Conservation (phyloP, 2,329 filamentous ascomycete genomes). For the Dothideomycetes sp. region DNA sequence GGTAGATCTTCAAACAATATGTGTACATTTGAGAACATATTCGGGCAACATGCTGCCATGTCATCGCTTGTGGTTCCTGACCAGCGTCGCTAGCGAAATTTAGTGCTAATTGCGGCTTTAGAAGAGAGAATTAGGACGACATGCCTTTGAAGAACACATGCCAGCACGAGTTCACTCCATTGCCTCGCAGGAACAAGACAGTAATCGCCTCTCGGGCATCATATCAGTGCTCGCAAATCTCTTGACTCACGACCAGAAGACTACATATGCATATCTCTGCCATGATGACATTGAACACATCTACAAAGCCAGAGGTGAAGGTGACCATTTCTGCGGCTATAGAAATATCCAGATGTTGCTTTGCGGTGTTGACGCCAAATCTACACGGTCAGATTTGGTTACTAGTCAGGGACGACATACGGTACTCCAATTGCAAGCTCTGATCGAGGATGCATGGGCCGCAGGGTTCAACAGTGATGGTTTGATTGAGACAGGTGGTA, state of each 20-base stretch:
- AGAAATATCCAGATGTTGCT: slow-evolving; percentile 91
- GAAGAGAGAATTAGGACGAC: slow-evolving; percentile 31
- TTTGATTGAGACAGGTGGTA: slow-evolving; percentile 70
- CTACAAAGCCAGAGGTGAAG: slow-evolving; percentile 67
- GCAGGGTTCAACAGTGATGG: slow-evolving; percentile 64
- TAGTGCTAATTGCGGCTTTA: slow-evolving; percentile 10
- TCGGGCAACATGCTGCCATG: too few species aligned
- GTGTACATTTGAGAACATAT: background rate
- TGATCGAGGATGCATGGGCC: slow-evolving; percentile 84
- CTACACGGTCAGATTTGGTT: slow-evolving; percentile 11
- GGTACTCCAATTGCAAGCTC: slow-evolving; percentile 70
- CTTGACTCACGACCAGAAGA: slow-evolving; percentile 46
- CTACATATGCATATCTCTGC: slow-evolving; percentile 67
- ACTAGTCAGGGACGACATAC: slow-evolving; percentile 44
- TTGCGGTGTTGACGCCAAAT: slow-evolving; percentile 38
- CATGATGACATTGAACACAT: slow-evolving; percentile 64
- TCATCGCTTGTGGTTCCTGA: too few species aligned
- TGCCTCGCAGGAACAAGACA: slow-evolving; percentile 22
- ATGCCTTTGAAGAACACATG: slow-evolving; percentile 35
- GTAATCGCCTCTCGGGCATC: slow-evolving; percentile 27
- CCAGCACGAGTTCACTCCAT: slow-evolving; percentile 29
- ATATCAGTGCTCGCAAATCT: slow-evolving; percentile 33
- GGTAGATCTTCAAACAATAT: background rate
- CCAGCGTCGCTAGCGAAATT: background rate
- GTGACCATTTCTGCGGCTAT: slow-evolving; percentile 79